Evolutionary conservation across 164 flowering plant genomes (phyloP).

Genomic region (Liquidambar formosana): DNA sequence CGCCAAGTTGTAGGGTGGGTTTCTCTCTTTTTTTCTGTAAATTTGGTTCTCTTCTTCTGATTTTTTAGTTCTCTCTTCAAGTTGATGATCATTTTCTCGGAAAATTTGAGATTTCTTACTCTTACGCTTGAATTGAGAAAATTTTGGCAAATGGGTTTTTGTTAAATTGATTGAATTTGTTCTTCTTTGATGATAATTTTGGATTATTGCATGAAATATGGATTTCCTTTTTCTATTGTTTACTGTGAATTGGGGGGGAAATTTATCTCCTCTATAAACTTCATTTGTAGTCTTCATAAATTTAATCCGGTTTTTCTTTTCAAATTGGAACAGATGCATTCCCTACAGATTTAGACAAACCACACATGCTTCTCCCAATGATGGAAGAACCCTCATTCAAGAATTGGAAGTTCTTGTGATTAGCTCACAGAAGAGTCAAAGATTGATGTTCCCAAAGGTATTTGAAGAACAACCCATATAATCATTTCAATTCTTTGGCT

Average conservation of each 20-base stretch:
- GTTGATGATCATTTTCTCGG: no score
- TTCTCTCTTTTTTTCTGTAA: not conserved
- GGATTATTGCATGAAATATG: no score
- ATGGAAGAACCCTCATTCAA: slow-evolving; percentile 1
- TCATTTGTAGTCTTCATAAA: not conserved
- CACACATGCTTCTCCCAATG: not conserved
- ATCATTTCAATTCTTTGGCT: no score
- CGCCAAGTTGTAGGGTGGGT: slow-evolving; percentile 39
- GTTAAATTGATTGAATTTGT: no score
- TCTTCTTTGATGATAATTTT: no score
- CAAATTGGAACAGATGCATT: slow-evolving; percentile 25
- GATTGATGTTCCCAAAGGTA: slow-evolving; percentile 35
- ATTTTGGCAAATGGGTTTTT: no score
- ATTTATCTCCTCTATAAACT: no score
- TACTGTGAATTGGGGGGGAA: no score
- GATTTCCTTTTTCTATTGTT: no score
- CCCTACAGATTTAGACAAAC: slow-evolving; percentile 32
- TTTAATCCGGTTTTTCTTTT: not conserved
- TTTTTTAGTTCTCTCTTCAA: not conserved
- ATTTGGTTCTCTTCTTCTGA: not conserved
- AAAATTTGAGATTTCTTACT: no score
- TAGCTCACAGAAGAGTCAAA: slow-evolving; percentile 30
- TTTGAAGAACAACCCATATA: no score
- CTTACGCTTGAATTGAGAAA: no score
- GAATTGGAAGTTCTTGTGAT: slow-evolving; percentile 34